Evolutionary conservation across 352 stramenopile species (phyloP), one percentile per base, ranked within the genome.

Genomic region (Pythium inflatum): DNA sequence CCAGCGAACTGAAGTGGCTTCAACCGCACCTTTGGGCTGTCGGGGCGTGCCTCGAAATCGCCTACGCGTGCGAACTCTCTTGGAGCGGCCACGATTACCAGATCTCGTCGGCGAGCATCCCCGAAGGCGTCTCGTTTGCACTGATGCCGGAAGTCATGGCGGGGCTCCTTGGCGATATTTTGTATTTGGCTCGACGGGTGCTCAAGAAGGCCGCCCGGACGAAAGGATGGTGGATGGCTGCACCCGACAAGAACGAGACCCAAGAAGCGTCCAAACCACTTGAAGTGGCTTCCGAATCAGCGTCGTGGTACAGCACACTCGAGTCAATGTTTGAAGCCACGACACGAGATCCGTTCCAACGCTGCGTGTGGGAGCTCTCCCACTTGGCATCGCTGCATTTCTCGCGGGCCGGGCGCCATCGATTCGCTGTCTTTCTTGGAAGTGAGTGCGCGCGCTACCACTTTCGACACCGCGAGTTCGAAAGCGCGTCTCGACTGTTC

Each of bases 381-480:
- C 84, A 92, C 54, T 62, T 92, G 49, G 84, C 85, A 25, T 92
- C 87, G 7, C 78, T 93, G 30, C 81, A 95, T 38, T 95, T 88
- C 59, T 92, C 80, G 2, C 79, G 81, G 1, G 87, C 84, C 34
- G 85, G 85, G 5, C 75, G 85, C 2, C 84, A 92, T 54, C 85
- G 87, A 14, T 89, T 95, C 64, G 87, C 87, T 2, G 82, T 93
- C 13, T 95, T 91, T 68, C 77, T 95, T 11, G 85, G 80, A 6
- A 82, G 70, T 4, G 80, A 95, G 40, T 94, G 87, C 45, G 85
- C 85, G 22, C 73, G 60, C 4, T 92, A 91, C n/a, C 78, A 93
- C 51, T 61, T 88, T 9, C 71, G 68, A 16, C 75, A 80, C 28
- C 71, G 70, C 1, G 82, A 90, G 46, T 91, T 85, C 38, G 83